Percentiles rank a stretch among this genome's conserved stretches.
These are phyloP conservation scores for Chlorella sorokiniana DNA, from an alignment of 139 green algal genomes.

Conservation along the genomic window DNA sequence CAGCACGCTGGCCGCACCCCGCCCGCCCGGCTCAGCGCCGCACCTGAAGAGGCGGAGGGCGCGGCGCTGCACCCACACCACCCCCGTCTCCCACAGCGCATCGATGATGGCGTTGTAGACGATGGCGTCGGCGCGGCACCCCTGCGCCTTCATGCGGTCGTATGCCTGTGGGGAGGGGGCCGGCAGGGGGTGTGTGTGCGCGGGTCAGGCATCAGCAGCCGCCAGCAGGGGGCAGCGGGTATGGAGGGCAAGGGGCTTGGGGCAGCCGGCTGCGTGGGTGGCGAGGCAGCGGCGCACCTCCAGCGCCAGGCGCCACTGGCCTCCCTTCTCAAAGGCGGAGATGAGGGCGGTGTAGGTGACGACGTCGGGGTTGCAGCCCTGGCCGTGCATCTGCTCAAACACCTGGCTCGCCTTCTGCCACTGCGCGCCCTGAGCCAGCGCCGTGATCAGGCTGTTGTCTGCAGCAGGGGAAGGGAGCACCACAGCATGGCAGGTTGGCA, in stretches of 20 bases:
- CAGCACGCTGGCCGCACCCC: neutral
- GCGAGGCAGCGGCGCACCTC: slow-evolving; percentile 65
- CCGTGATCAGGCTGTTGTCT: slow-evolving; percentile 55
- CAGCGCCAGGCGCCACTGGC: slow-evolving; percentile 48
- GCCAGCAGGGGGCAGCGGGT: neutral
- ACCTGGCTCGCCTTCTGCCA: slow-evolving; percentile 81
- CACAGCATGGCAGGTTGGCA: slow-evolving; percentile 52
- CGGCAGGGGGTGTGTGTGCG: slow-evolving; percentile 65
- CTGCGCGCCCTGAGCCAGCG: slow-evolving; percentile 46
- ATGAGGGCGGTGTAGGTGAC: slow-evolving; percentile 85
- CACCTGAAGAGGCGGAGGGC: slow-evolving; percentile 47
- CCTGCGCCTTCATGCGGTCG: slow-evolving; percentile 40
- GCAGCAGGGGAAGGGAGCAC: slow-evolving; percentile 46
- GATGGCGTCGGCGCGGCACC: slow-evolving; percentile 66
- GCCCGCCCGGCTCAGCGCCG: neutral
- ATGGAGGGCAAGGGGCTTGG: slow-evolving; percentile 60
- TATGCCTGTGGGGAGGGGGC: slow-evolving; percentile 17
- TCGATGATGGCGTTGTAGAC: slow-evolving; percentile 90
- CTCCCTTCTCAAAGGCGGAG: slow-evolving; percentile 59
- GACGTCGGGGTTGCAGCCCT: slow-evolving; percentile 77
- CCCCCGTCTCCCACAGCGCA: slow-evolving; percentile 82
- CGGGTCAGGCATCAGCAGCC: slow-evolving; percentile 52
- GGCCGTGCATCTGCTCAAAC: slow-evolving; percentile 82
- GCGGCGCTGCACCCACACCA: slow-evolving; percentile 72
- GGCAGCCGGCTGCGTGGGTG: slow-evolving; percentile 66